Evolutionary conservation across 257 asterid genomes (phyloP).

Genomic region (Paraleonurus japonicus): DNA sequence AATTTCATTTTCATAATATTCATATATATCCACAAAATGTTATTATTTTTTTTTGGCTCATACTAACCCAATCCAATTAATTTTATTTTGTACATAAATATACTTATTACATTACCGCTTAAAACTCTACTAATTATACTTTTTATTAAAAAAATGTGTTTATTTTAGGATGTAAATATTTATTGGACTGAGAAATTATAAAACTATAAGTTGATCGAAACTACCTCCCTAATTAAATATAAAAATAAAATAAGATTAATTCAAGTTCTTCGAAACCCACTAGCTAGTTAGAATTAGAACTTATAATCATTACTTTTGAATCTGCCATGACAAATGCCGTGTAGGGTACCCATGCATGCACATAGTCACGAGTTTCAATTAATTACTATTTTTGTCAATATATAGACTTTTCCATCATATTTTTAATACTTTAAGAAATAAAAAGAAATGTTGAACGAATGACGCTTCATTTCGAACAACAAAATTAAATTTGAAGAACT

Average conservation of each 20-base stretch:
- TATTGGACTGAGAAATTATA: no score
- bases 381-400: not conserved
- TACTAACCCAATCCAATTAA: no score
- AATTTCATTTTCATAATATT: no score
- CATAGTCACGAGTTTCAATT: not conserved
- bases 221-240: not conserved
- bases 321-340: not conserved
- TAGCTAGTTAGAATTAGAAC: not conserved
- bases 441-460: not conserved
- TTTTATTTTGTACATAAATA: no score
- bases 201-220: no score
- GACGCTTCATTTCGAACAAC: not conserved
- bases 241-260: no score
- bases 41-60: no score
- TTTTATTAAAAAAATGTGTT: no score
- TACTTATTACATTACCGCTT: no score
- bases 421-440: not conserved
- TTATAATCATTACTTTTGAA: not conserved
- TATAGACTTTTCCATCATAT: not conserved
- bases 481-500: not conserved
- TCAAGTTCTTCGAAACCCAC: not conserved
- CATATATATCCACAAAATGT: no score
- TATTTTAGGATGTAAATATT: no score
- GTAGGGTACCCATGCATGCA: constrained; percentile 7
- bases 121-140: no score